Conservation (phyloP, 2,329 filamentous ascomycete species). For the Zymoseptoria brevis region DNA sequence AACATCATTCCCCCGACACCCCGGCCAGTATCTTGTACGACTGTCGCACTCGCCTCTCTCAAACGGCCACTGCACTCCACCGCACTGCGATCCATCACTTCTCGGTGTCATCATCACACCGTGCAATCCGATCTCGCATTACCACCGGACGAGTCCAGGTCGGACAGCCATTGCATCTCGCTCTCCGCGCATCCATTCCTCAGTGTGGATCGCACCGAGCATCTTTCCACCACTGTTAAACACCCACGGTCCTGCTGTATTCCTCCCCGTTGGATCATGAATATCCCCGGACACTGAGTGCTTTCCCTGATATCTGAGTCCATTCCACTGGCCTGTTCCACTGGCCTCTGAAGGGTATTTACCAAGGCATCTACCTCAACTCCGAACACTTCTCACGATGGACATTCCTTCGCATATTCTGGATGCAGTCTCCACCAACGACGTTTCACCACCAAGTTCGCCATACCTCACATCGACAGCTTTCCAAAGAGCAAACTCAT, state of each 20-base stretch:
- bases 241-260: neutral
- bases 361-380: neutral
- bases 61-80: neutral
- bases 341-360: neutral
- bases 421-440: constrained; percentile 13
- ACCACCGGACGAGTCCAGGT: neutral
- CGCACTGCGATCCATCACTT: neutral
- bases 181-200: neutral
- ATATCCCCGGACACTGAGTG: neutral
- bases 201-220: neutral
- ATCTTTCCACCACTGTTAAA: neutral
- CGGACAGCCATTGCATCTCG: neutral
- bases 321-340: neutral
- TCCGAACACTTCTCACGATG: constrained; percentile 9
- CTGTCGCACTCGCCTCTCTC: neutral
- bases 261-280: neutral
- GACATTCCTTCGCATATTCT: constrained; percentile 20
- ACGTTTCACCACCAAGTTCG: constrained; percentile 8
- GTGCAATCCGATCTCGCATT: neutral
- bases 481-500: constrained; percentile 16
- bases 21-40: neutral
- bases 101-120: neutral
- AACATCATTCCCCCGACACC: neutral
- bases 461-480: neutral
- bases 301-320: neutral